Conservation (phyloP, 2,329 filamentous ascomycete genomes). For the Cladosporium oxysporum region DNA sequence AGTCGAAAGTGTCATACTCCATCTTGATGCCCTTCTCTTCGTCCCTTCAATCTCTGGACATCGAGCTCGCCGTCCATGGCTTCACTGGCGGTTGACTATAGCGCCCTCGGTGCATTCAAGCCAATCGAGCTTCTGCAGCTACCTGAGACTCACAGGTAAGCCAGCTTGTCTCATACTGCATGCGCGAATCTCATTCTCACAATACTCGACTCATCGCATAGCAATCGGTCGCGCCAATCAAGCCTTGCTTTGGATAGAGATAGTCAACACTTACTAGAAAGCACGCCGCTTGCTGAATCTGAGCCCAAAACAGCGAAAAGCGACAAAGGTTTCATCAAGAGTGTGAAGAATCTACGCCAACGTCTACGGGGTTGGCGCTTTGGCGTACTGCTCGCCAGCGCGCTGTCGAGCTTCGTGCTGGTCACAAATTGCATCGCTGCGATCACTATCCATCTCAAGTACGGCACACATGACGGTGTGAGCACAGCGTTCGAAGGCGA, state of each 20-base stretch:
- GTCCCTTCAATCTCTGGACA: too few species aligned
- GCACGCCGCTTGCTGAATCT: neutral
- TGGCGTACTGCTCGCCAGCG: neutral
- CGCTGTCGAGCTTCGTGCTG: neutral
- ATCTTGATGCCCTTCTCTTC: too few species aligned
- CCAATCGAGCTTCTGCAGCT: neutral
- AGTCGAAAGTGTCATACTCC: too few species aligned
- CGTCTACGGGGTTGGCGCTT: constrained; percentile 1
- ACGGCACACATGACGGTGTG: constrained; percentile 21
- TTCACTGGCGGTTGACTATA: neutral
- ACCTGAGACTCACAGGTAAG: constrained; percentile 4
- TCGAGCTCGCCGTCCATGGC: neutral
- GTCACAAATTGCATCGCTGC: neutral
- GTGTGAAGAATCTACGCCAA: neutral
- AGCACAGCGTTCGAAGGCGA: constrained; percentile 27
- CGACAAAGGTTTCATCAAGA: neutral
- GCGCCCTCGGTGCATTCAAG: neutral
- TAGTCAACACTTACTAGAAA: neutral
- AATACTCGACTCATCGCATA: neutral
- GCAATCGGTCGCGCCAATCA: neutral
- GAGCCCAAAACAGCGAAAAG: neutral
- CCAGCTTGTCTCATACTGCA: neutral
- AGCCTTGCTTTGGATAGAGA: neutral
- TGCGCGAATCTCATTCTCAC: neutral
- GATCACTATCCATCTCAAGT: neutral